Evolutionary conservation across 2,329 filamentous ascomycete species (phyloP).

Genomic region (Botrytis hyacinthi): DNA sequence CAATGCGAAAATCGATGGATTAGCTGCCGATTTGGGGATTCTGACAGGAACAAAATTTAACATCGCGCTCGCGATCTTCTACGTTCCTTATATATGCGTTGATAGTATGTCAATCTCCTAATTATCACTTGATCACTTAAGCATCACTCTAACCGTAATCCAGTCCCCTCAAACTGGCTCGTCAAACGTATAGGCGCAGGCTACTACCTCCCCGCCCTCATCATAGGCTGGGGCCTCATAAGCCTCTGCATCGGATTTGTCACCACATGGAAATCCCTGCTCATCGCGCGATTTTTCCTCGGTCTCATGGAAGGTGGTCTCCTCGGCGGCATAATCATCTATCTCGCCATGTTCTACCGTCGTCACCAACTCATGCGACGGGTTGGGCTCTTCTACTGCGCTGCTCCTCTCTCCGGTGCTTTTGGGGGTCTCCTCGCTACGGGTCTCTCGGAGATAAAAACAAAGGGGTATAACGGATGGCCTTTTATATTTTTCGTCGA

Average conservation of each 20-base stretch:
- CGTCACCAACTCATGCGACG: slow-evolving; percentile 74
- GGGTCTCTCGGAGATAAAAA: slow-evolving; percentile 37
- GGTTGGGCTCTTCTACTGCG: slow-evolving; percentile 82
- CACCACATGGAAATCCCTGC: slow-evolving; percentile 43
- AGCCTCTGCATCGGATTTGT: slow-evolving; percentile 49
- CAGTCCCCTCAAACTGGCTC: slow-evolving; percentile 46
- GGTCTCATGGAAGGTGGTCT: slow-evolving; percentile 50
- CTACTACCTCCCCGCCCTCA: slow-evolving; percentile 43
- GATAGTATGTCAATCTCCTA: slow-evolving; percentile 40
- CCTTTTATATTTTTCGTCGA: slow-evolving; percentile 22
- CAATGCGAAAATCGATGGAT: slow-evolving; percentile 60
- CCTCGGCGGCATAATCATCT: slow-evolving; percentile 53
- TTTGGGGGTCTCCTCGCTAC: slow-evolving; percentile 70
- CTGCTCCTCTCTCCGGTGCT: slow-evolving; percentile 74
- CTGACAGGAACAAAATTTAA: slow-evolving; percentile 51
- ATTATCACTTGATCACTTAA: neutral
- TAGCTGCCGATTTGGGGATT: slow-evolving; percentile 56
- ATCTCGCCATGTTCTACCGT: slow-evolving; percentile 61
- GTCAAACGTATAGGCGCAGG: slow-evolving; percentile 35
- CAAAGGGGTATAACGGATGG: slow-evolving; percentile 14
- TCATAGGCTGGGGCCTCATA: slow-evolving; percentile 45
- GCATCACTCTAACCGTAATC: slow-evolving; percentile 46
- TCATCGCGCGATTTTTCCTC: slow-evolving; percentile 48
- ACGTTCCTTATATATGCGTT: slow-evolving; percentile 59
- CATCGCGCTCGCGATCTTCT: slow-evolving; percentile 60